These are phyloP conservation scores for Knoxia roxburghii DNA, from an alignment of 257 asterid genomes.

Conservation along the genomic window DNA sequence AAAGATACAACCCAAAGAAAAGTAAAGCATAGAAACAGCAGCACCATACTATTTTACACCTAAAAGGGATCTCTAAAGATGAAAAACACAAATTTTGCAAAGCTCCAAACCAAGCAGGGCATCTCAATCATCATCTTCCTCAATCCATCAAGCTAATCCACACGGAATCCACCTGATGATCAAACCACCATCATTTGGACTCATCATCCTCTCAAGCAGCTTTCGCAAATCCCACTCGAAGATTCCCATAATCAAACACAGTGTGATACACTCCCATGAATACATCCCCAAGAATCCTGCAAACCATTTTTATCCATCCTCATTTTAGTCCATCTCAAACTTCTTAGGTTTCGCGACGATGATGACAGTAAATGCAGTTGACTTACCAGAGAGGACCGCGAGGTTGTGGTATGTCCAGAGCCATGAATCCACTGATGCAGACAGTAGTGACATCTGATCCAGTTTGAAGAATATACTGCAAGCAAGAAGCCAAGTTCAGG, in stretches of 20 bases:
- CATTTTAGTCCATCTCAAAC: neutral
- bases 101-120: neutral
- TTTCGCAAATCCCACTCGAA: conserved; percentile 79
- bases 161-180: neutral
- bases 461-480: conserved; percentile 71
- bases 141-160: no score
- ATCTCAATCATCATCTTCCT: neutral
- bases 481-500: neutral
- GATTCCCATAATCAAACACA: conserved; percentile 79
- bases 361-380: neutral
- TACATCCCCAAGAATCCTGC: conserved; percentile 96
- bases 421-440: conserved; percentile 90
- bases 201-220: conserved; percentile 40
- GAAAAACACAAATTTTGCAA: no score
- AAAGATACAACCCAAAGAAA: conserved; percentile 1
- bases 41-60: conserved; percentile 6
- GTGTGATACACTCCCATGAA: conserved; percentile 97
- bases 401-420: conserved; percentile 79
- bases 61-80: no score
- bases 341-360: neutral
- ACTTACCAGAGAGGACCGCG: conserved; percentile 91
- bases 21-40: neutral
- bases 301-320: neutral
- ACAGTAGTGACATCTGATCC: conserved; percentile 56
- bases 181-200: neutral